A percentile compares a stretch with the other conserved stretches of the same genome.
Evolutionary conservation across 1,284 basidiomycete species (phyloP).

Genomic region (Afroboletus lepidellus): DNA sequence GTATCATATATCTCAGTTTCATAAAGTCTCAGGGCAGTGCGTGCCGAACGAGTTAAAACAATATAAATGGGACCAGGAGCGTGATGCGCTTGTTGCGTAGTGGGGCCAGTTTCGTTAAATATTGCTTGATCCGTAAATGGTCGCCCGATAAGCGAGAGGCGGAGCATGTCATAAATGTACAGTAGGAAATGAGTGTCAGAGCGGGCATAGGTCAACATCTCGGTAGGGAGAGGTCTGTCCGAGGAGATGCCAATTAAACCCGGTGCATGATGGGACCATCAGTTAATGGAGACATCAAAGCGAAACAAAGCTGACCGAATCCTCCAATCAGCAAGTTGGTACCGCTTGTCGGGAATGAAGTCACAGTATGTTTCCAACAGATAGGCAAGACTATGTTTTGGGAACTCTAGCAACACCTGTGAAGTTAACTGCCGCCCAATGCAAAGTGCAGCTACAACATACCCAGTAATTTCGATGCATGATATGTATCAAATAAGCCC

Average conservation of each 20-base stretch:
- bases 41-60: conserved; percentile 67
- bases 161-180: conserved; percentile 91
- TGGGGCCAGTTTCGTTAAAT: conserved; percentile 19
- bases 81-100: conserved; percentile 12
- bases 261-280: neutral
- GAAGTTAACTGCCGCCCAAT: conserved; percentile 2
- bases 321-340: conserved; percentile 96
- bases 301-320: conserved; percentile 58
- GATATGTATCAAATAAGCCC: conserved; percentile 94
- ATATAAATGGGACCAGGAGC: conserved; percentile 45
- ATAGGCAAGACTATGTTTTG: conserved; percentile 79
- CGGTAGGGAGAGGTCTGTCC: conserved; percentile 75
- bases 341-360: conserved; percentile 93
- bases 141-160: conserved; percentile 78
- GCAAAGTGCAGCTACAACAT: conserved; percentile 14
- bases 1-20: conserved; percentile 69
- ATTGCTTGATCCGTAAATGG: conserved; percentile 40
- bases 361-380: conserved; percentile 90
- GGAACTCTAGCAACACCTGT: conserved; percentile 56
- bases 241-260: neutral
- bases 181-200: conserved; percentile 96
- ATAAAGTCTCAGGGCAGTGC: conserved; percentile 72
- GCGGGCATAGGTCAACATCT: conserved; percentile 91
- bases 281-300: conserved; percentile 1
- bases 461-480: conserved; percentile 87